phyloP scores from a whole-genome alignment of 2,329 filamentous ascomycete genomes.

The Claviceps sp. region DNA sequence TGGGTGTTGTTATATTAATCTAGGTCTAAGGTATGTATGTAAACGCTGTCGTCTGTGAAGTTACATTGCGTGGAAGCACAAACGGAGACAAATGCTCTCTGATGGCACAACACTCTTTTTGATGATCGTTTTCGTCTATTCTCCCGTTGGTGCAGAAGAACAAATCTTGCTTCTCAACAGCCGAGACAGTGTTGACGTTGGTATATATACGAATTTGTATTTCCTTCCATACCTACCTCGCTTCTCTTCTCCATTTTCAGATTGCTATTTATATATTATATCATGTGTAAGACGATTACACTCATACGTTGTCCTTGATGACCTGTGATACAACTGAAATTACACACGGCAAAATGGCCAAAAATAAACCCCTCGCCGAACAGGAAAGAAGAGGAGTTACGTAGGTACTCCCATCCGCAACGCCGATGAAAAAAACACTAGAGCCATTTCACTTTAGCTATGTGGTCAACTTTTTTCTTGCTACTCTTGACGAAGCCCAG shows the following conservation, averaged over 20 bases:
- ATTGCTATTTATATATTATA: background rate
- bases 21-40: background rate
- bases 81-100: background rate
- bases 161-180: background rate
- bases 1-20: background rate
- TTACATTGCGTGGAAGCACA: background rate
- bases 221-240: background rate
- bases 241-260: background rate
- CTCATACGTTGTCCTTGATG: background rate
- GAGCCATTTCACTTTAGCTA: constrained; percentile 79
- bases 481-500: constrained; percentile 82
- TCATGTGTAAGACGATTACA: background rate
- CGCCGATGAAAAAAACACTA: background rate
- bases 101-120: background rate
- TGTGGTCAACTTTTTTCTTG: constrained; percentile 82
- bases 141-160: background rate
- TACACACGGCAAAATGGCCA: too few relatives aligned
- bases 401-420: background rate
- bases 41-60: background rate
- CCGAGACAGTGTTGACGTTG: constrained; percentile 1
- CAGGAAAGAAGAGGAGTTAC: background rate
- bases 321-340: background rate
- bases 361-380: too few relatives aligned
- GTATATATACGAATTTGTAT: background rate
- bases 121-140: background rate